Conservation (phyloP, 371 early-diverging fungal species). For the Blakeslea trispora region DNA sequence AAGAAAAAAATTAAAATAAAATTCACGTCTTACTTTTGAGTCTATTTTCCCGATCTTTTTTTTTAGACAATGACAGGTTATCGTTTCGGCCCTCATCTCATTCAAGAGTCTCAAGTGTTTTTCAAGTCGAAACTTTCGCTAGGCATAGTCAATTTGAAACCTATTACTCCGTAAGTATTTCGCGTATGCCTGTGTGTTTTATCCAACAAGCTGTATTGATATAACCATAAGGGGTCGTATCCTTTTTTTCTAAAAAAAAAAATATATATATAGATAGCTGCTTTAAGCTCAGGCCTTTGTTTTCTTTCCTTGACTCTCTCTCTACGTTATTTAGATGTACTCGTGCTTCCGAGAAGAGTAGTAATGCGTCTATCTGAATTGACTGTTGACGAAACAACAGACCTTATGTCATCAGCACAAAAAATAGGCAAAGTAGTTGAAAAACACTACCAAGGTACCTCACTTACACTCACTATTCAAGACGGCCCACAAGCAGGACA, state of each 20-base stretch:
- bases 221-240: slow-evolving; percentile 41
- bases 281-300: neutral
- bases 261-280: slow-evolving; percentile 7
- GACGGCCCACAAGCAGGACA: slow-evolving; percentile 92
- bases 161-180: slow-evolving; percentile 69
- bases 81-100: slow-evolving; percentile 66
- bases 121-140: slow-evolving; percentile 65
- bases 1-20: slow-evolving; percentile 5
- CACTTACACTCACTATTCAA: slow-evolving; percentile 78
- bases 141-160: slow-evolving; percentile 89
- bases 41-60: neutral
- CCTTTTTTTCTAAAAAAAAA: slow-evolving; percentile 13
- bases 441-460: slow-evolving; percentile 65
- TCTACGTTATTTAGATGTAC: slow-evolving; percentile 70
- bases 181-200: too few species aligned
- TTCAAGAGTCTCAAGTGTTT: slow-evolving; percentile 73
- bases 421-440: slow-evolving; percentile 77
- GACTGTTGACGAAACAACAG: slow-evolving; percentile 70
- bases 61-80: slow-evolving; percentile 18
- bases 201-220: neutral
- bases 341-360: slow-evolving; percentile 73
- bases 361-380: slow-evolving; percentile 76
- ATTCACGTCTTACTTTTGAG: neutral
- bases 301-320: neutral
- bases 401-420: slow-evolving; percentile 81